These are phyloP conservation scores for Phoma sp. DNA, from an alignment of 2,329 filamentous ascomycete species.

Conservation along the genomic window DNA sequence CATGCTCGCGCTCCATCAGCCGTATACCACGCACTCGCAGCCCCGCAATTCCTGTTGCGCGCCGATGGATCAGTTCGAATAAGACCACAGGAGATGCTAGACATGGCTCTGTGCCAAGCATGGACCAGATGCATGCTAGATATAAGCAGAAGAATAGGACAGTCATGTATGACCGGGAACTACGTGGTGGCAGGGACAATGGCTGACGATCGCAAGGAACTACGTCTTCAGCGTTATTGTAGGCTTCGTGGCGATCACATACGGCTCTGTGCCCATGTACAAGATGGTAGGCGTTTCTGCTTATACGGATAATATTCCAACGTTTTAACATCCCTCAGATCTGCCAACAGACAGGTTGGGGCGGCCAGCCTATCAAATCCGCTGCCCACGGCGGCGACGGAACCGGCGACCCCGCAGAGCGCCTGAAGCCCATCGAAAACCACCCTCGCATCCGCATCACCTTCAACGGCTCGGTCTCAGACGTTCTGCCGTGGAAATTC, in stretches of 20 bases:
- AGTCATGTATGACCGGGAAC: slow-evolving; percentile 57
- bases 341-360: slow-evolving; percentile 87
- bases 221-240: slow-evolving; percentile 80
- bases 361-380: slow-evolving; percentile 87
- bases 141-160: slow-evolving; percentile 73
- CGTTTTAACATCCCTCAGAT: slow-evolving; percentile 58
- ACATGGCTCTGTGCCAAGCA: slow-evolving; percentile 56
- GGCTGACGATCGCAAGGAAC: slow-evolving; percentile 56
- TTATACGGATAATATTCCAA: neutral
- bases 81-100: slow-evolving; percentile 29
- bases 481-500: slow-evolving; percentile 97
- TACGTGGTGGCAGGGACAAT: neutral
- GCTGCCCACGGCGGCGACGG: slow-evolving; percentile 65
- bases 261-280: slow-evolving; percentile 84
- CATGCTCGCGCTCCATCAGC: slow-evolving; percentile 41
- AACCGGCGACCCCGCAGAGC: slow-evolving; percentile 71
- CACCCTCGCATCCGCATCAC: slow-evolving; percentile 90
- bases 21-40: slow-evolving; percentile 26
- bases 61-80: slow-evolving; percentile 42
- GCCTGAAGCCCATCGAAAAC: slow-evolving; percentile 79
- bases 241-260: slow-evolving; percentile 79
- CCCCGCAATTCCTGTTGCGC: slow-evolving; percentile 23
- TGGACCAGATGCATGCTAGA: slow-evolving; percentile 68
- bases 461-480: slow-evolving; percentile 94
- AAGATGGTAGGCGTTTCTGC: slow-evolving; percentile 69